A percentile compares a stretch with the other conserved stretches of the same genome.
Evolutionary conservation across 1,284 basidiomycete genomes (phyloP).

Genomic region (Ustilago bromivora): DNA sequence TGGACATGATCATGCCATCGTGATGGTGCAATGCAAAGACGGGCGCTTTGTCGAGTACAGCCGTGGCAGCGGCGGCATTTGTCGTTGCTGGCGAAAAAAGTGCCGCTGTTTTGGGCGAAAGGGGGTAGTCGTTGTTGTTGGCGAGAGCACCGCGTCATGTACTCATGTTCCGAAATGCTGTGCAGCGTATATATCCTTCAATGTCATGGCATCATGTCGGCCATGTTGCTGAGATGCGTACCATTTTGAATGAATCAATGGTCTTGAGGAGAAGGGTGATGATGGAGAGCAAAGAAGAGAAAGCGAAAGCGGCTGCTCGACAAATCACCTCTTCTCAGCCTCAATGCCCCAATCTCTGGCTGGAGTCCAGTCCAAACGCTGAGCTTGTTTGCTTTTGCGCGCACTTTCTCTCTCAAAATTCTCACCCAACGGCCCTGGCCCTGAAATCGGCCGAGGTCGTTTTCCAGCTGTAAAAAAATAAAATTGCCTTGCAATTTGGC

Average conservation of each 20-base stretch:
- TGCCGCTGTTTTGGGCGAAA: constrained; percentile 26
- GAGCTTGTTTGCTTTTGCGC: too few relatives aligned
- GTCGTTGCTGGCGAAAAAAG: constrained; percentile 21
- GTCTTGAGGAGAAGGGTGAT: constrained; percentile 45
- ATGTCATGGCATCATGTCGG: constrained; percentile 19
- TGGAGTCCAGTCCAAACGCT: too few relatives aligned
- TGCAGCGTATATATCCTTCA: neutral
- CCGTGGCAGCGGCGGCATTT: constrained; percentile 22
- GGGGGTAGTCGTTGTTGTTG: constrained; percentile 1
- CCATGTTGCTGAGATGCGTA: constrained; percentile 51
- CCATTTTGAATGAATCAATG: constrained; percentile 55
- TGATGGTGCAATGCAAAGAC: constrained; percentile 19
- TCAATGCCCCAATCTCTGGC: too few relatives aligned
- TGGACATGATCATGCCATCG: constrained; percentile 11
- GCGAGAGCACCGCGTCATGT: constrained; percentile 33
- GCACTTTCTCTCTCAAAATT: too few relatives aligned
- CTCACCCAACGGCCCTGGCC: too few relatives aligned
- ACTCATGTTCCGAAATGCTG: constrained; percentile 13
- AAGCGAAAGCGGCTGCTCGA: neutral
- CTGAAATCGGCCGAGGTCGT: too few relatives aligned
- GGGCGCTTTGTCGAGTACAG: constrained; percentile 29
- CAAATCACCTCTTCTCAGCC: neutral
- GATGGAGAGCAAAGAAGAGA: constrained; percentile 19
- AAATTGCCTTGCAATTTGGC: too few relatives aligned
- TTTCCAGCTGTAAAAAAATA: too few relatives aligned